These are phyloP conservation scores for Aspergillus campestris DNA, from an alignment of 495 filamentous ascomycete species.

Conservation along the genomic window DNA sequence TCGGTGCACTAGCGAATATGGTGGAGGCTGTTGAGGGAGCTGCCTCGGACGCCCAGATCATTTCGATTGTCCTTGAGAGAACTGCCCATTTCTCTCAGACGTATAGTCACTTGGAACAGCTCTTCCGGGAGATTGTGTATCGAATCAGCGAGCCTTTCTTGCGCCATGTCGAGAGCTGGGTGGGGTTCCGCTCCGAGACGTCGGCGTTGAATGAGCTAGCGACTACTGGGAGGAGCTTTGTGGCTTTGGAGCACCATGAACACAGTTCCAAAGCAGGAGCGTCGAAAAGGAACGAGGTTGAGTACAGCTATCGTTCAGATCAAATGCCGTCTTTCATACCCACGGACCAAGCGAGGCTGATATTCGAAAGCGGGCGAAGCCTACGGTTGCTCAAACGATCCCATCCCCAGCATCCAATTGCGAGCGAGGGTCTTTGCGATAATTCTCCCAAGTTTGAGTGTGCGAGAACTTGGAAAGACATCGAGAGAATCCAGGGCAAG, in stretches of 20 bases:
- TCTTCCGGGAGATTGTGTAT: conserved; percentile 58
- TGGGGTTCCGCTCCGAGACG: conserved; percentile 56
- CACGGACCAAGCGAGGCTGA: conserved; percentile 50
- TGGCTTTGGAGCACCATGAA: conserved; percentile 44
- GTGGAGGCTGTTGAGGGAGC: conserved; percentile 44
- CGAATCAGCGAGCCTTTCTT: conserved; percentile 61
- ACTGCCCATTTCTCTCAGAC: conserved; percentile 56
- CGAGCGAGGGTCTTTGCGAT: conserved; percentile 37
- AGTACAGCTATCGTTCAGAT: conserved; percentile 51
- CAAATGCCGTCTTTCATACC: conserved; percentile 62
- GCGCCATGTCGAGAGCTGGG: conserved; percentile 64
- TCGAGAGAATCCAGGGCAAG: conserved; percentile 52
- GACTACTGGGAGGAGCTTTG: conserved; percentile 46
- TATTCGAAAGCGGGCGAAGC: conserved; percentile 73
- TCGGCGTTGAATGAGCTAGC: conserved; percentile 34
- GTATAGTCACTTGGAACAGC: conserved; percentile 49
- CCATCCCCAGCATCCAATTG: conserved; percentile 72
- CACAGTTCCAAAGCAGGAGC: conserved; percentile 44
- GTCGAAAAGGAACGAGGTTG: conserved; percentile 41
- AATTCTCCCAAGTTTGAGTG: conserved; percentile 55
- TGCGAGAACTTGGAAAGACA: conserved; percentile 68
- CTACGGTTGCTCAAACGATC: conserved; percentile 63
- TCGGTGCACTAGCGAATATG: conserved; percentile 53
- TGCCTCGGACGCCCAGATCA: conserved; percentile 56
- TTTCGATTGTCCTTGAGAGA: conserved; percentile 58